Evolutionary conservation across 192 early-diverging fungal species (phyloP), one percentile per base, ranked within the genome.

Genomic region (Obelidium mucronatum): DNA sequence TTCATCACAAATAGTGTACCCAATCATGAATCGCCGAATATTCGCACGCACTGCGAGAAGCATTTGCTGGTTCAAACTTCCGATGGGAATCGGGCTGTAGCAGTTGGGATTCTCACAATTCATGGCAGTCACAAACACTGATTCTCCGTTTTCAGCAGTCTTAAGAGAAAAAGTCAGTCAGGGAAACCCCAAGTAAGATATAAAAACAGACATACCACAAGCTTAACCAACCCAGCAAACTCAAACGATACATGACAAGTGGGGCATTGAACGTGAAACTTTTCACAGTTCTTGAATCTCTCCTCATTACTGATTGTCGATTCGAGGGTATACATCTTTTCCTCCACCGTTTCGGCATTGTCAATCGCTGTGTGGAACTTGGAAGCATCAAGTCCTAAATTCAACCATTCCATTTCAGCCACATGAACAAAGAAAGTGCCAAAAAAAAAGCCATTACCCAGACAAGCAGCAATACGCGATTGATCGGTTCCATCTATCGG

Each of bases 401-500:
- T 34, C 19, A 65, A 11, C 33, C n/a, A 15, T 6, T 15, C 19
- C 11, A 48, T 6, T n/a, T 15, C 1, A 65, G 2, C 31, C 22
- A 33, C 37, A 53, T 1, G 44, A 30, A 15, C 42, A 51, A 72
- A 4, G 17, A 77, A n/a, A 11, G 15, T 13, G 58, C 60, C 52
- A 42, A 64, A 59, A 53, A 34, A 4, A 36, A 17, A 5, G 22
- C 0, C 34, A 51, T 51, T 86, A 53, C 94, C 97, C 22, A 99
- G 85, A 74, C 90, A 93, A 36, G 92, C 91, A 1, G 98, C 95
- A 35, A 98, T 67, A 2, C 89, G 83, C 19, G 85, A 79, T 35
- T 87, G 82, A 66, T 97, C 92, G 0, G 94, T 97, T 54, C 91
- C 95, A 34, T 94, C 91, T 28, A 99, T 92, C 11, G 93, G 93